Evolutionary conservation across 495 filamentous ascomycete species (phyloP).

Genomic region (Cenococcum geophilum): DNA sequence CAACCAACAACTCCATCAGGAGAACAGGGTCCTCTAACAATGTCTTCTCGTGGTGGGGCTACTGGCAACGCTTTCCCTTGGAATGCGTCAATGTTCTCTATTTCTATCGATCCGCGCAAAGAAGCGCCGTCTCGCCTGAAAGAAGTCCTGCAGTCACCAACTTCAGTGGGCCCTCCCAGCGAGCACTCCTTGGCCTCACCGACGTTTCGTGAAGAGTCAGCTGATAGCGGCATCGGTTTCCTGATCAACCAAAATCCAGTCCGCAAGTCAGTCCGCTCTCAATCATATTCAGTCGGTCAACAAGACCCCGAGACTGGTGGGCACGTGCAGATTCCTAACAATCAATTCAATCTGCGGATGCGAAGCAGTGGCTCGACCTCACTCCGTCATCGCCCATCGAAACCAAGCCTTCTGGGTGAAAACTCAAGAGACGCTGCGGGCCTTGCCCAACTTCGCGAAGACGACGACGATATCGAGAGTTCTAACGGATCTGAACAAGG

Average conservation of each 20-base stretch:
- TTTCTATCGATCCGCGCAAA: background rate
- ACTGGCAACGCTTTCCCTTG: slow-evolving; percentile 16
- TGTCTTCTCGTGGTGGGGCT: background rate
- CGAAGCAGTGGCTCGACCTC: background rate
- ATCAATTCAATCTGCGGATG: slow-evolving; percentile 6
- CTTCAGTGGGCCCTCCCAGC: slow-evolving; percentile 2
- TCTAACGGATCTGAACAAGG: slow-evolving; percentile 59
- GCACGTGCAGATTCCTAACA: background rate
- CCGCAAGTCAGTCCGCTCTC: slow-evolving; percentile 54
- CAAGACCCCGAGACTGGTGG: slow-evolving; percentile 59
- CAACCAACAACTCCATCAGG: slow-evolving; percentile 27
- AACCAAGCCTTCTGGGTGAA: slow-evolving; percentile 79
- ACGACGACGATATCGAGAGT: slow-evolving; percentile 75
- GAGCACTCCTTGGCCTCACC: background rate
- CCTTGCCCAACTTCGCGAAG: slow-evolving; percentile 73
- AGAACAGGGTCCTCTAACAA: slow-evolving; percentile 6
- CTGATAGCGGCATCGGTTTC: slow-evolving; percentile 21
- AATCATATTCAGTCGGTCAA: slow-evolving; percentile 96
- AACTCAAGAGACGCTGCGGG: slow-evolving; percentile 53
- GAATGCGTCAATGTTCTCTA: slow-evolving; percentile 20
- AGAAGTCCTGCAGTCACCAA: slow-evolving; percentile 29
- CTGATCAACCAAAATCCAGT: slow-evolving; percentile 21
- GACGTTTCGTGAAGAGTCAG: slow-evolving; percentile 4
- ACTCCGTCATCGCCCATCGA: slow-evolving; percentile 66
- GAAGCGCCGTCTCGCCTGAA: slow-evolving; percentile 12